These are phyloP conservation scores for Trichoderma aggressivum DNA, from an alignment of 2,329 filamentous ascomycete genomes.

Conservation along the genomic window DNA sequence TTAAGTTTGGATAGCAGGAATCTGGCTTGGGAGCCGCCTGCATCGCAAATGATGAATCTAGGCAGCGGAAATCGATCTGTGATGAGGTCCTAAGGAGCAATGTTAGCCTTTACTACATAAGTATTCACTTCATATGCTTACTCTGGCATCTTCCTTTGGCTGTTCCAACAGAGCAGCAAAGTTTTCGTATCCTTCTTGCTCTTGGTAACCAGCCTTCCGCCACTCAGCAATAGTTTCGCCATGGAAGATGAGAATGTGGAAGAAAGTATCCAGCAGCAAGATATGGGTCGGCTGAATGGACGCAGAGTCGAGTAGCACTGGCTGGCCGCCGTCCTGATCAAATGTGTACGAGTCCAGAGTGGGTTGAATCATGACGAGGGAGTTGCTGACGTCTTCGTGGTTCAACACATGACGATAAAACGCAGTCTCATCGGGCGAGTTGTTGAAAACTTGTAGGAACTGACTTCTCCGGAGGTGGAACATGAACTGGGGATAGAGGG, in stretches of 20 bases:
- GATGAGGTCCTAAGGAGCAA: conserved; percentile 72
- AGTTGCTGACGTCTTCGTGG: conserved; percentile 95
- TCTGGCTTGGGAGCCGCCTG: conserved; percentile 95
- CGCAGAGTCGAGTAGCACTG: conserved; percentile 92
- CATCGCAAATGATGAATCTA: conserved; percentile 97
- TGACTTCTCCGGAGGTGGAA: conserved; percentile 96
- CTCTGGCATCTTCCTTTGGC: conserved; percentile 93
- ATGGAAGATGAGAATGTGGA: conserved; percentile 99
- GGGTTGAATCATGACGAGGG: conserved; percentile 97
- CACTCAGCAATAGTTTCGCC: conserved; percentile 97
- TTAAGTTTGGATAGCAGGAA: conserved; percentile 97
- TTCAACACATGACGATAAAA: conserved; percentile 97
- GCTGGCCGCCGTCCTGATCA: conserved; percentile 87
- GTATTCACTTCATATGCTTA: conserved; percentile 44
- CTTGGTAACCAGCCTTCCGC: conserved; percentile 96
- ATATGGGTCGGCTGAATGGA: conserved; percentile 95
- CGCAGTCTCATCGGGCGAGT: conserved; percentile 97
- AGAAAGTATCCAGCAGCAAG: conserved; percentile 94
- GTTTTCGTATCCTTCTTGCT: conserved; percentile 97
- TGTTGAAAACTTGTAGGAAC: conserved; percentile 99
- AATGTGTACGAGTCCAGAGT: conserved; percentile 97
- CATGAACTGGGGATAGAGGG: conserved; percentile 98
- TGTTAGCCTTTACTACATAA: conserved; percentile 15
- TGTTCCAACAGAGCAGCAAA: conserved; percentile 83
- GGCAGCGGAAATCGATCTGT: conserved; percentile 97